A percentile compares a stretch with the other conserved stretches of the same genome.
phyloP scores from a whole-genome alignment of 768 basidiomycete genomes.

The Trametes maxima region DNA sequence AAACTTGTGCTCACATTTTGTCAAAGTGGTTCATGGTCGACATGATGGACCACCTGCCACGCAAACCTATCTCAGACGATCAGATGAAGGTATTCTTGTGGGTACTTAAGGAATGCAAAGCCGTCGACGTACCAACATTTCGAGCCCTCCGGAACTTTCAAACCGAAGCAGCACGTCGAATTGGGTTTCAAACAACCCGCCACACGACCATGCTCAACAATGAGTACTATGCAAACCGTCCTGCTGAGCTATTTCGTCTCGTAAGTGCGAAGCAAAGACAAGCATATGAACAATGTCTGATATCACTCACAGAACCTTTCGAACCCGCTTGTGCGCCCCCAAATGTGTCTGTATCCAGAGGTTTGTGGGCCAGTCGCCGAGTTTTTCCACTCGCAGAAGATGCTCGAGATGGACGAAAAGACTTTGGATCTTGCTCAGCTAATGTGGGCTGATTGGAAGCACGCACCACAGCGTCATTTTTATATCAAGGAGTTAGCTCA shows the following conservation, averaged over 20 bases:
- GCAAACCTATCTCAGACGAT: constrained; percentile 3
- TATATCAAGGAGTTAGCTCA: constrained; percentile 23
- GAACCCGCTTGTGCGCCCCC: no score
- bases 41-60: background rate
- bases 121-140: no score
- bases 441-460: constrained; percentile 11
- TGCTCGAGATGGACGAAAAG: no score
- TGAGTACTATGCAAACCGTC: background rate
- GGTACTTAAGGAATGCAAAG: no score
- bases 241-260: constrained; percentile 1
- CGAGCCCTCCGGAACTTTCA: no score
- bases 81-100: constrained; percentile 5
- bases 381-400: no score
- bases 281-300: background rate
- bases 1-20: background rate
- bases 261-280: background rate
- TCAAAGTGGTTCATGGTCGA: constrained; percentile 8
- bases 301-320: no score
- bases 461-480: constrained; percentile 15
- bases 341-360: no score
- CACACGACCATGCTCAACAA: no score
- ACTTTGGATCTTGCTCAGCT: background rate
- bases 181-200: no score
- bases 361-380: no score
- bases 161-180: no score